Conservation (phyloP, 768 basidiomycete genomes). For the Russula emetica region DNA sequence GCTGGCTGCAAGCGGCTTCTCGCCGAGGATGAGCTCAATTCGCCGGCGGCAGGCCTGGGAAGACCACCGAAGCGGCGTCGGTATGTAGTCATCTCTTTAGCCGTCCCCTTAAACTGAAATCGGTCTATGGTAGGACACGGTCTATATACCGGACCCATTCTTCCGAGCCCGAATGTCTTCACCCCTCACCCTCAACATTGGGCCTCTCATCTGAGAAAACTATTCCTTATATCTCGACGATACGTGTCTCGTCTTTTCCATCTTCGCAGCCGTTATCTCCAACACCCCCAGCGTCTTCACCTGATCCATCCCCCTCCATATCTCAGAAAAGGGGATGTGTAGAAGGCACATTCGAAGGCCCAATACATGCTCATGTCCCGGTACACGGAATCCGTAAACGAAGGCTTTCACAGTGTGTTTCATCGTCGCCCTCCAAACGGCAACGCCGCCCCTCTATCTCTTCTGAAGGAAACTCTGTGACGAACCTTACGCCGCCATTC, state of each 20-base stretch:
- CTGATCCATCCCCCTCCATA: not conserved
- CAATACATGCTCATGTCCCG: not conserved
- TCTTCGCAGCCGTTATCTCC: not conserved
- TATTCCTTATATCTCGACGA: no score
- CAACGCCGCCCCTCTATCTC: no score
- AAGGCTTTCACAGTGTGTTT: not conserved
- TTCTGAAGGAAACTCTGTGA: not conserved
- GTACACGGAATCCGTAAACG: not conserved
- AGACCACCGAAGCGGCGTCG: conserved; percentile 10
- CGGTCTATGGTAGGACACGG: not conserved
- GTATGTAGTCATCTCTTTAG: not conserved
- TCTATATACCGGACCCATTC: not conserved
- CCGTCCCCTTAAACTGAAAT: not conserved
- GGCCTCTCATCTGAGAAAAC: not conserved
- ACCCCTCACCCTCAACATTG: not conserved
- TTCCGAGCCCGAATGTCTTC: not conserved
- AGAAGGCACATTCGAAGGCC: no score
- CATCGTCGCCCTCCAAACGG: not conserved
- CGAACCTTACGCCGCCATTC: not conserved
- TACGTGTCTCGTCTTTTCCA: not conserved
- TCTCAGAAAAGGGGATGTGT: no score
- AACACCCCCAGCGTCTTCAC: not conserved
- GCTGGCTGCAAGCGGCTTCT: conserved; percentile 20
- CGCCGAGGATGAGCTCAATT: not conserved
- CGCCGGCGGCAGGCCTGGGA: not conserved